Evolutionary conservation across 495 filamentous ascomycete species (phyloP).

Genomic region (Hypomontagnella submonticulosa): DNA sequence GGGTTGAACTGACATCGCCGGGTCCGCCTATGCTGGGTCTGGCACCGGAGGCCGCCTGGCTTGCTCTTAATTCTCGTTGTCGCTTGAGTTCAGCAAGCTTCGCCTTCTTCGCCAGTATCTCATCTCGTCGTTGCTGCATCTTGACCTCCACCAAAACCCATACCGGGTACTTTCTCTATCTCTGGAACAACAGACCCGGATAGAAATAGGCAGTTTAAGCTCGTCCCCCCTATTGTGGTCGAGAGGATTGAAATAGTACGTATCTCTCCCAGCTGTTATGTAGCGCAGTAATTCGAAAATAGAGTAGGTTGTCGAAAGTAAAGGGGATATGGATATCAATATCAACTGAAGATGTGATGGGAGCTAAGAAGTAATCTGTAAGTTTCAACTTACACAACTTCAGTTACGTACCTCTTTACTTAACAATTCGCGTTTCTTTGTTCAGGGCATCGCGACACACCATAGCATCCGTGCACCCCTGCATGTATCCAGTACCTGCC

Average conservation of each 20-base stretch:
- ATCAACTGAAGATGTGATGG: background rate
- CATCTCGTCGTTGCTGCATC: constrained; percentile 89
- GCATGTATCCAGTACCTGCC: constrained; percentile 6
- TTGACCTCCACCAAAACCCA: constrained; percentile 54
- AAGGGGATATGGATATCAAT: background rate
- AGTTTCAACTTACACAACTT: background rate
- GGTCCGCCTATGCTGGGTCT: constrained; percentile 67
- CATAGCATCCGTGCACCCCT: constrained; percentile 25
- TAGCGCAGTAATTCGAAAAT: background rate
- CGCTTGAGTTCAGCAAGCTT: constrained; percentile 96
- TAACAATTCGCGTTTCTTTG: constrained; percentile 40
- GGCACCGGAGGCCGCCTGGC: constrained; percentile 69
- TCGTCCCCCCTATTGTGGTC: background rate
- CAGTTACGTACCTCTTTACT: background rate
- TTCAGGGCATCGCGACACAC: constrained; percentile 27
- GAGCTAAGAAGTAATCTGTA: background rate
- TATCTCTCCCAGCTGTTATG: background rate
- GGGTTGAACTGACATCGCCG: constrained; percentile 59
- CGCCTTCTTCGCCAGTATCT: constrained; percentile 92
- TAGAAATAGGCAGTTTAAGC: background rate
- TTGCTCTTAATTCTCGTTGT: constrained; percentile 83
- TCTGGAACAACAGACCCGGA: background rate
- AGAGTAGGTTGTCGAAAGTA: background rate
- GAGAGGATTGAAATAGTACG: background rate
- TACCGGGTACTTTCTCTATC: constrained; percentile 38